Evolutionary conservation across 208 protist species (phyloP), one percentile per base, ranked within the genome.

Genomic region (Blastocrithidia nonstop): DNA sequence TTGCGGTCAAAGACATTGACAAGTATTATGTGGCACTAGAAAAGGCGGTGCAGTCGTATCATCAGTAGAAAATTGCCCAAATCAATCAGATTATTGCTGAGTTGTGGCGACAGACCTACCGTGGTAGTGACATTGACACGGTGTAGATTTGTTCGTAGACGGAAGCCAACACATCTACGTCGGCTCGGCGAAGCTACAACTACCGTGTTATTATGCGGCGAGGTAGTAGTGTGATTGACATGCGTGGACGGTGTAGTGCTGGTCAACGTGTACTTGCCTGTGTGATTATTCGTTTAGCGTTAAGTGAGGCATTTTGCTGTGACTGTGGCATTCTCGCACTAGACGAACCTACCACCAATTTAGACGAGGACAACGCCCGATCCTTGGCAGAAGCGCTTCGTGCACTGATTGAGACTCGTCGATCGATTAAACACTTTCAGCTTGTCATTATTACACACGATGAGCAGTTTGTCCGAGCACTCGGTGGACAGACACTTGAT

Each of bases 391-490:
- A 81, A 29, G 55, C 76, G 4, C 61, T 94, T 29, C 71, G 74
- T 27, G 54, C 63, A 5, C 62, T 96, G n/a, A 96, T 96, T 49
- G 55, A 84, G 35, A 61, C 54, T 8, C 71, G 81, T 27, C 66
- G 79, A 15, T 56, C 57, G 16, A 65, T 88, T 26, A 82, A 83
- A 50, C 76, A 92, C 54, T 96, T 99, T 42, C 98, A 99, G 79
- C 70, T 99, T 0, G 78, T 99, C 45, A 77, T 99, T n/a, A 99
- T 99, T 57, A 99, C 98, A 19, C 98, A 99, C 64, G 97, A 99
- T 57, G 96, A 98, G 65, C 89, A 99, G 49, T 99, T 99, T 65
- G 90, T 96, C 26, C 77, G 87, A 4, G 79, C 79, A 3, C 58
- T 94, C 6, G 83, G 83, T 4, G 72, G 74, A 2, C 77, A 87